Percentiles rank a stretch among this genome's conserved stretches.
phyloP scores from a whole-genome alignment of 1,139 yeast species.

The Geotrichum bryndzae region DNA sequence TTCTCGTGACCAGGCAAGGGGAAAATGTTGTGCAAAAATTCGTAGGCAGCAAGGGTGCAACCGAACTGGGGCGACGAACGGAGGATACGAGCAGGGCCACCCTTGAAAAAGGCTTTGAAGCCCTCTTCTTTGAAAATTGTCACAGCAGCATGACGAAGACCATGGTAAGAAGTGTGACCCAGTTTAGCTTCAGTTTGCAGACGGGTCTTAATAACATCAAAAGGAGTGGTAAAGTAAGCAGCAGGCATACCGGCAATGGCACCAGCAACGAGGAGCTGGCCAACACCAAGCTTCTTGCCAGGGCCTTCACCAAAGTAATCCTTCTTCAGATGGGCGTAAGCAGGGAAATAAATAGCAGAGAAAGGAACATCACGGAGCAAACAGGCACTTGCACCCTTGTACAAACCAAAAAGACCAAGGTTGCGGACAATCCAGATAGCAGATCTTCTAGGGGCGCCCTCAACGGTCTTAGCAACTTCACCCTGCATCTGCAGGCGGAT shows the following conservation, averaged over 20 bases:
- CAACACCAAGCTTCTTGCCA: constrained; percentile 54
- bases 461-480: constrained; percentile 47
- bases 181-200: constrained; percentile 77
- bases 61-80: constrained; percentile 98
- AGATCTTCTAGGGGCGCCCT: constrained; percentile 40
- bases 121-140: constrained; percentile 78
- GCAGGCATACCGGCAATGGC: constrained; percentile 98
- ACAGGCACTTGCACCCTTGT: constrained; percentile 91
- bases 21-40: constrained; percentile 60
- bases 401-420: constrained; percentile 78
- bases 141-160: constrained; percentile 69
- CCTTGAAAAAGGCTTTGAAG: constrained; percentile 80
- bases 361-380: constrained; percentile 93
- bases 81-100: constrained; percentile 90
- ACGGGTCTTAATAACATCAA: constrained; percentile 94
- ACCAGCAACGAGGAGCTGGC: constrained; percentile 83
- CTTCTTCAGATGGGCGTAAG: constrained; percentile 88
- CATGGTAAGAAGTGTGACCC: constrained; percentile 71
- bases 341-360: constrained; percentile 94
- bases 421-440: constrained; percentile 73
- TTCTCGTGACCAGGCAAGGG: constrained; percentile 44
- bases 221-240: constrained; percentile 92
- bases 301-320: constrained; percentile 83
- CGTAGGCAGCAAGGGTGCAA: constrained; percentile 93
- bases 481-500: constrained; percentile 95